Base-by-base conservation (phyloP, 257 asterid species). In the Datura wrightii region DNA sequence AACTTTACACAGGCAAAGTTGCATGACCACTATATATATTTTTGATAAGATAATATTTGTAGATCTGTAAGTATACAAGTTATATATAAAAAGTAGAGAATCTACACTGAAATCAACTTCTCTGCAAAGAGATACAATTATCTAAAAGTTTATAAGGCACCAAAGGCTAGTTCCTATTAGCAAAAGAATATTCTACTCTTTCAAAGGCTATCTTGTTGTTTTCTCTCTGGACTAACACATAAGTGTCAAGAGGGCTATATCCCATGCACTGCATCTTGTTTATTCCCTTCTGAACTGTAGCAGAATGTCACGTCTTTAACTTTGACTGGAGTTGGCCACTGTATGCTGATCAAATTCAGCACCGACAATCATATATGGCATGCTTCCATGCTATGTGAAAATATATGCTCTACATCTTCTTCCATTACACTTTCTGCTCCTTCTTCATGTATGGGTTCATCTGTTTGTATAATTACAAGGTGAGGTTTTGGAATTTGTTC, bases 11-110 rank as follows among this genome's bases (percentile, higher is more conserved):
- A 19, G 18, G 56, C 36, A 5, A 19, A 71, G 53, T 18, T n/a
- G 79, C 79, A 71, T 42, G 79, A 71, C 79, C 79, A 71, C 37
- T 5, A 18, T n/a, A 60, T 60, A 71, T 71, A 71, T 18, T 71
- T 71, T n/a, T 71, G 37, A n/a, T 42, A 18, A 18, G 79, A 71
- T 11, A 71, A 71, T 42, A 42, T 8, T 71, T 42, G 79, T 2
- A 42, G 55, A 71, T 41, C 2, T 71, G 54, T 10, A 18, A 37
- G 18, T n/a, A 18, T 70, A 18, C 78, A 16, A 9, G 36, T 70
- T 60, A 42, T 41, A 70, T 70, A 70, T 19, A 18, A 42, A n/a
- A 18, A 42, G 78, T 41, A 39, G 79, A 42, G 15, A 18, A 71
- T 19, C 37, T 71, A 42, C 79, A 48, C 5, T 46, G 9, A 14